Evolutionary conservation across 192 early-diverging fungal genomes (phyloP).

Genomic region (Entophlyctis helioformis): DNA sequence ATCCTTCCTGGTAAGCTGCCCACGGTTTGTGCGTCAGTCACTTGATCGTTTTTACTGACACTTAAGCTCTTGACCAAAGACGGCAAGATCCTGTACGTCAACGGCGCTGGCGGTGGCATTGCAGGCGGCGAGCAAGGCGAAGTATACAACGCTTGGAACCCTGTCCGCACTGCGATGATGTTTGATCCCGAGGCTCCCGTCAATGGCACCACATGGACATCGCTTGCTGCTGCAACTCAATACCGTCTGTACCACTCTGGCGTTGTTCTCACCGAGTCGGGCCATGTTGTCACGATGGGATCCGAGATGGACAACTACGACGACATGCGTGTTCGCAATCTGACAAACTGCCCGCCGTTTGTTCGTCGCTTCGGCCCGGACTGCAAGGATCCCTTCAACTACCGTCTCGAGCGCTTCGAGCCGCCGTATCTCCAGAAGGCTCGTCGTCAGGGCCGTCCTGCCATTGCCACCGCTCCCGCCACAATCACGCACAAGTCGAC

Average conservation of each 20-base stretch:
- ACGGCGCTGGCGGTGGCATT: constrained; percentile 17
- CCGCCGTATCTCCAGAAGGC: constrained; percentile 5
- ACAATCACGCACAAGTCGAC: constrained; percentile 3
- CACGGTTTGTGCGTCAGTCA: no score
- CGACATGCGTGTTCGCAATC: no score
- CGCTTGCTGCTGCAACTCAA: no score
- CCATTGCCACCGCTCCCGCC: constrained; percentile 3
- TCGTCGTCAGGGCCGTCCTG: neutral
- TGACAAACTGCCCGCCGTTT: neutral
- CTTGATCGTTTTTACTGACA: no score
- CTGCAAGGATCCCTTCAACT: constrained; percentile 8
- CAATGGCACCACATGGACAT: constrained; percentile 4
- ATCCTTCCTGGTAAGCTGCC: no score
- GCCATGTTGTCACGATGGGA: constrained; percentile 18
- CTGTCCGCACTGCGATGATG: constrained; percentile 12
- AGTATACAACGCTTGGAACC: constrained; percentile 11
- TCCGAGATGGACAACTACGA: constrained; percentile 24
- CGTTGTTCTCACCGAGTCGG: constrained; percentile 12
- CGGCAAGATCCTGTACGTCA: constrained; percentile 16
- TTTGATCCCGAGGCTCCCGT: constrained; percentile 12
- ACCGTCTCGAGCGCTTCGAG: constrained; percentile 8
- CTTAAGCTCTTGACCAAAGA: constrained; percentile 7
- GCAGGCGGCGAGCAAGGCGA: constrained; percentile 23
- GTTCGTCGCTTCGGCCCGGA: neutral
- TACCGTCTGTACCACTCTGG: constrained; percentile 23